phyloP scores from a whole-genome alignment of 768 basidiomycete species.

The Chalciporus chontae region DNA sequence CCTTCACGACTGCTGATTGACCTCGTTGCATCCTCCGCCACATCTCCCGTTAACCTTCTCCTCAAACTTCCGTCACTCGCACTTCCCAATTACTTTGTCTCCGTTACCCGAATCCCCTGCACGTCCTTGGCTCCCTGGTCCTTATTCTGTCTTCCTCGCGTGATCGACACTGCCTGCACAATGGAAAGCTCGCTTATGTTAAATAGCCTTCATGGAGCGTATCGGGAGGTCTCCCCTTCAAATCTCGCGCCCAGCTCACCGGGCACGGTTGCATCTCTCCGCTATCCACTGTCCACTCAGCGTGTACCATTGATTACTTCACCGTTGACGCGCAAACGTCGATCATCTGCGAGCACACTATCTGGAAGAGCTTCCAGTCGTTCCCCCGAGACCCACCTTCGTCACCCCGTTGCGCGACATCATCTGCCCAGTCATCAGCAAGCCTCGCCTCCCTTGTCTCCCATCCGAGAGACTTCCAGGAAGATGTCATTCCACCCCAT shows the following conservation, averaged over 20 bases:
- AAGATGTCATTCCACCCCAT: slow-evolving; percentile 29
- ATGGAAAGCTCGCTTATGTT: slow-evolving; percentile 37
- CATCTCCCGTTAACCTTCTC: slow-evolving; percentile 26
- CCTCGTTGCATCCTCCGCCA: slow-evolving; percentile 15
- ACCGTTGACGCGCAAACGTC: slow-evolving; percentile 32
- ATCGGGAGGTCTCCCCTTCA: slow-evolving; percentile 18
- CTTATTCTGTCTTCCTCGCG: slow-evolving; percentile 7
- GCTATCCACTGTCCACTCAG: slow-evolving; percentile 13
- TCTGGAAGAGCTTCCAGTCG: slow-evolving; percentile 38
- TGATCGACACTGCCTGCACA: slow-evolving; percentile 45
- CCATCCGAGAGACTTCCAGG: slow-evolving; percentile 27
- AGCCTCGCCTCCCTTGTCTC: slow-evolving; percentile 8
- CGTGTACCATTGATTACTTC: slow-evolving; percentile 24
- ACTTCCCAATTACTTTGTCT: slow-evolving; percentile 14
- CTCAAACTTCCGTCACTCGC: slow-evolving; percentile 21
- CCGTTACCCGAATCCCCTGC: slow-evolving; percentile 18
- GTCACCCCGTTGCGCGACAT: slow-evolving; percentile 25
- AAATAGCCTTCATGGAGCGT: slow-evolving; percentile 28
- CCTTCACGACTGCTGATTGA: slow-evolving; percentile 20
- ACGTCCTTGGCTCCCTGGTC: slow-evolving; percentile 1
- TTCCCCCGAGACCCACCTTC: slow-evolving; percentile 24
- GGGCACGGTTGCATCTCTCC: slow-evolving; percentile 28
- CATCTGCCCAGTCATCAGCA: slow-evolving; percentile 30
- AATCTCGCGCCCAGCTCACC: slow-evolving; percentile 49
- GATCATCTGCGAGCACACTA: slow-evolving; percentile 29